phyloP scores from a whole-genome alignment of 2,329 filamentous ascomycete species.

The Fusarium succisae region DNA sequence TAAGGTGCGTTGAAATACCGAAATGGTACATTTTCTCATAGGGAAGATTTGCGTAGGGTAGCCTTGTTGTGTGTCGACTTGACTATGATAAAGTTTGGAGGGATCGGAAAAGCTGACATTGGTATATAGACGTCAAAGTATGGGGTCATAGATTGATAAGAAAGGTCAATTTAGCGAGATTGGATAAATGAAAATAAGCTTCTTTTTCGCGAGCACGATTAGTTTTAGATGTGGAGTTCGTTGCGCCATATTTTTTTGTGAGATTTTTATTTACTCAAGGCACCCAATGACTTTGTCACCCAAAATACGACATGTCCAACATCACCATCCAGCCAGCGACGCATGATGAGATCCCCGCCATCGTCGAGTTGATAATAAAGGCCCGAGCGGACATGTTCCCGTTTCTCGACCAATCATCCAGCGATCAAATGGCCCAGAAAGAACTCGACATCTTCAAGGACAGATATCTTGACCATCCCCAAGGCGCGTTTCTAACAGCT shows the following conservation, averaged over 20 bases:
- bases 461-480: conserved; percentile 36
- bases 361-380: conserved; percentile 36
- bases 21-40: too few relatives aligned
- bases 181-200: not conserved
- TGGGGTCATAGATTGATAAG: not conserved
- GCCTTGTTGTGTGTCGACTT: too few relatives aligned
- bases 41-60: too few relatives aligned
- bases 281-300: not conserved
- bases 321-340: conserved; percentile 25
- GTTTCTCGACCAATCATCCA: conserved; percentile 33
- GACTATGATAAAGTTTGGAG: not conserved
- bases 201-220: not conserved
- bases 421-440: conserved; percentile 8
- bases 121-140: not conserved
- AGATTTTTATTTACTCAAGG: not conserved
- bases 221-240: not conserved
- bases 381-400: conserved; percentile 45
- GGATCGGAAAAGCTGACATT: too few relatives aligned
- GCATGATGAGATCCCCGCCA: conserved; percentile 30
- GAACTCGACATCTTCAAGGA: conserved; percentile 36
- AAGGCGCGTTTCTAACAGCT: conserved; percentile 38
- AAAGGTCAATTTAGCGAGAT: not conserved
- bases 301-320: not conserved
- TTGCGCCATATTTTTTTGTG: not conserved
- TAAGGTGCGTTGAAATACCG: too few relatives aligned